A percentile compares a stretch with the other conserved stretches of the same genome.
These are phyloP conservation scores for Neurospora sp. DNA, from an alignment of 2,329 filamentous ascomycete genomes.

Conservation along the genomic window DNA sequence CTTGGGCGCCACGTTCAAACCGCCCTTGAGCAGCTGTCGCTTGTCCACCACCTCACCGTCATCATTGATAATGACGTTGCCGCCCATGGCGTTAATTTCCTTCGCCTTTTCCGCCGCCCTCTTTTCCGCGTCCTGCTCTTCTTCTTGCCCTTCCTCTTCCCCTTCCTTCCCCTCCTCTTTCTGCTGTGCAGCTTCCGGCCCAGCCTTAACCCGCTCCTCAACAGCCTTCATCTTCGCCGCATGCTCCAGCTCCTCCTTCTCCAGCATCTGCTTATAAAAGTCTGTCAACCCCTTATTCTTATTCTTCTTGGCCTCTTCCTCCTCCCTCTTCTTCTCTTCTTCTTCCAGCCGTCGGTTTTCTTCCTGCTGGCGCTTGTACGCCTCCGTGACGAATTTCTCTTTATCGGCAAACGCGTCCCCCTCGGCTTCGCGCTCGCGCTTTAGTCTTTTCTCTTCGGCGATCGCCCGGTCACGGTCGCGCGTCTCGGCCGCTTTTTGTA, in stretches of 20 bases:
- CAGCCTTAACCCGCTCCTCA: slow-evolving; percentile 29
- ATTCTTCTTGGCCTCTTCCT: slow-evolving; percentile 54
- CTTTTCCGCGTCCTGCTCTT: slow-evolving; percentile 35
- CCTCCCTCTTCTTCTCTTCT: slow-evolving; percentile 59
- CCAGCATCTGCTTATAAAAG: slow-evolving; percentile 67
- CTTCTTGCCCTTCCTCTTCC: slow-evolving; percentile 12
- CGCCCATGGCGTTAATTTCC: slow-evolving; percentile 55
- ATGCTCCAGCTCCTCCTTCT: slow-evolving; percentile 61
- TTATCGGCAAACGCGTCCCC: slow-evolving; percentile 75
- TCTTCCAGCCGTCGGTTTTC: slow-evolving; percentile 62
- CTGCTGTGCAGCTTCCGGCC: slow-evolving; percentile 12
- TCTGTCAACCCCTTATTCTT: slow-evolving; percentile 63
- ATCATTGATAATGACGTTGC: slow-evolving; percentile 61
- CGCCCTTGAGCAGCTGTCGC: slow-evolving; percentile 65
- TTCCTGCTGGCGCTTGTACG: slow-evolving; percentile 73
- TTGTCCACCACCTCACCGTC: slow-evolving; percentile 79
- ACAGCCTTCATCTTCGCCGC: slow-evolving; percentile 60
- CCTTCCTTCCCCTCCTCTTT: slow-evolving; percentile 13
- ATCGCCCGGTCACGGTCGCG: slow-evolving; percentile 70
- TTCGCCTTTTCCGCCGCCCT: slow-evolving; percentile 54
- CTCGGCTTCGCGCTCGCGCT: slow-evolving; percentile 67
- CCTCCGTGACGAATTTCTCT: slow-evolving; percentile 77
- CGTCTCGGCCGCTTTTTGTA: slow-evolving; percentile 64
- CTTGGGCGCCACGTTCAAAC: slow-evolving; percentile 61
- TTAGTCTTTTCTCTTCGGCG: slow-evolving; percentile 71